phyloP scores from a whole-genome alignment of 768 basidiomycete species.

The Chalciporus pseudorubinellus region DNA sequence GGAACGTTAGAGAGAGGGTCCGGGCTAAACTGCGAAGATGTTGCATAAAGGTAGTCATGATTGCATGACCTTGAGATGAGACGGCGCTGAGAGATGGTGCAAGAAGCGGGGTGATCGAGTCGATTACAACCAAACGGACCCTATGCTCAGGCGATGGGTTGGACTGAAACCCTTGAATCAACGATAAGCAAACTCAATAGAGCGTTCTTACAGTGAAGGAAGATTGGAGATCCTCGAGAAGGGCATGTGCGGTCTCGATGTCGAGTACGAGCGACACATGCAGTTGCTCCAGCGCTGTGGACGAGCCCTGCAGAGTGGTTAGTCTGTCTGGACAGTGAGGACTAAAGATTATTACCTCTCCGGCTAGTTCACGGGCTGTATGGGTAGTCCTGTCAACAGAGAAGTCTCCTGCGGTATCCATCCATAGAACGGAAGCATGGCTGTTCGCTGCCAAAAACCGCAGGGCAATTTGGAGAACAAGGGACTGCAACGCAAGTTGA shows the following conservation, averaged over 20 bases:
- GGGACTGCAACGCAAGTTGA: constrained; percentile 40
- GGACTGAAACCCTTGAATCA: constrained; percentile 10
- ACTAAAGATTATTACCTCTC: constrained; percentile 24
- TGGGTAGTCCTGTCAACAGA: constrained; percentile 46
- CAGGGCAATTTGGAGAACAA: constrained; percentile 59
- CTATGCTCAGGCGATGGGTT: constrained; percentile 8
- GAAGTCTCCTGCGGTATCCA: constrained; percentile 72
- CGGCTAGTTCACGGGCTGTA: constrained; percentile 32
- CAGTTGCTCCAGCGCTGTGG: constrained; percentile 50
- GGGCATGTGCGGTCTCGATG: constrained; percentile 48
- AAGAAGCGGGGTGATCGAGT: constrained; percentile 62
- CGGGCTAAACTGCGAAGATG: constrained; percentile 53
- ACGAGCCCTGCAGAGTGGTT: constrained; percentile 23
- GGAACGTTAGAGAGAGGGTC: constrained; percentile 41
- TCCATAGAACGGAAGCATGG: constrained; percentile 55
- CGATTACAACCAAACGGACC: constrained; percentile 57
- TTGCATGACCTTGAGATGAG: constrained; percentile 73
- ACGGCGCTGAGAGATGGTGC: constrained; percentile 60
- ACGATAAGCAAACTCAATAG: background rate
- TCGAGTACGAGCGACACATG: constrained; percentile 59
- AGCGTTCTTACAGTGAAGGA: constrained; percentile 27
- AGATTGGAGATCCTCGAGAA: constrained; percentile 45
- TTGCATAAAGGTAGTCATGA: constrained; percentile 71
- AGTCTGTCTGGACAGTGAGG: background rate
- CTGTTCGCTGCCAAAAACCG: constrained; percentile 43